phyloP scores from a whole-genome alignment of 768 basidiomycete genomes.

The Terana coerulea region DNA sequence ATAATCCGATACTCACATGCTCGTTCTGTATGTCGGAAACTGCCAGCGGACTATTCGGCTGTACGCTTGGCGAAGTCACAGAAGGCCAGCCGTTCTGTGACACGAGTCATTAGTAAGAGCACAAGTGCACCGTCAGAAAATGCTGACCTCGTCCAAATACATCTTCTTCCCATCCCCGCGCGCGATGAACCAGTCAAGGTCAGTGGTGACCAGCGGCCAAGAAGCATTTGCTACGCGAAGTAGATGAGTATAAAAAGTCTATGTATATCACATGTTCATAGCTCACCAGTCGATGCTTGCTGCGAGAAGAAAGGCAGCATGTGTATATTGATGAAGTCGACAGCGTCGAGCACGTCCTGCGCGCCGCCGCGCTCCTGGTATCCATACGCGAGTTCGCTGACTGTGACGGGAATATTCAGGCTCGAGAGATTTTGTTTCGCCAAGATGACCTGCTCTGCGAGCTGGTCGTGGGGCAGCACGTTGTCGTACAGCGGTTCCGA shows the following conservation, averaged over 20 bases:
- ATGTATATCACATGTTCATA: background rate
- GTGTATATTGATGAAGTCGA: conserved; percentile 65
- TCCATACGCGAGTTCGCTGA: conserved; percentile 36
- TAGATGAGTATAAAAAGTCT: background rate
- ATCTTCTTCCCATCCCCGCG: conserved; percentile 70
- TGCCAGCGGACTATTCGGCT: conserved; percentile 61
- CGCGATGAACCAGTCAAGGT: conserved; percentile 66
- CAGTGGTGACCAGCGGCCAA: conserved; percentile 57
- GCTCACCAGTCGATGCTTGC: conserved; percentile 50
- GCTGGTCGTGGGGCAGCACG: conserved; percentile 44
- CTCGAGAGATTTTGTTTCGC: conserved; percentile 47
- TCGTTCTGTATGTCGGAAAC: conserved; percentile 62
- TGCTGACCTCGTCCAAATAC: conserved; percentile 60
- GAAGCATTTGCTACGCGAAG: conserved; percentile 43
- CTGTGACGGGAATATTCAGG: conserved; percentile 63
- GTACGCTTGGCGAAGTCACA: conserved; percentile 51
- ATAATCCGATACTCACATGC: conserved; percentile 42
- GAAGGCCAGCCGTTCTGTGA: conserved; percentile 78
- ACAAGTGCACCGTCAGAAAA: too few relatives aligned
- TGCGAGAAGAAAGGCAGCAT: conserved; percentile 68
- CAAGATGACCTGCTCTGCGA: conserved; percentile 47
- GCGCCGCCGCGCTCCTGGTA: conserved; percentile 52
- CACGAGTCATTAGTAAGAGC: background rate
- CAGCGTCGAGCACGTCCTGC: conserved; percentile 49
- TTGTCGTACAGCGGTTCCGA: conserved; percentile 65